Base-by-base conservation (phyloP, 805 yeast genomes). In the Wickerhamomyces kurtzmanii region DNA sequence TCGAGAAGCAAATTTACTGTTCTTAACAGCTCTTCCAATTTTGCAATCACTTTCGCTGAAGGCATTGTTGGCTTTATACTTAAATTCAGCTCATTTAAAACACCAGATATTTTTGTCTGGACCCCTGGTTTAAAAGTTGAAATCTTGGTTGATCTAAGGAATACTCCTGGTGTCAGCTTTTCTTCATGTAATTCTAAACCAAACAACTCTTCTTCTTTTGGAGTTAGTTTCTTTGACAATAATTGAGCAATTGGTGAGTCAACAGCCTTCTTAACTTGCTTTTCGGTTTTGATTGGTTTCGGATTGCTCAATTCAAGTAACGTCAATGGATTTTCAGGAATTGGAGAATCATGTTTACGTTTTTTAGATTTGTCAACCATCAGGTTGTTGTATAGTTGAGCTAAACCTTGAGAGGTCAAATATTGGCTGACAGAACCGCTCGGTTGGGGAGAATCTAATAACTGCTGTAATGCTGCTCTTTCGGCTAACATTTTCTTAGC, bases 61-160 rank as follows among this genome's bases (percentile, higher is more conserved):
- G 94, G 89, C 78, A 91, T 78, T 2, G 77, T 76, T 1, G 97
- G 97, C 39, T 79, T 77, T 5, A 75, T 56, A 0, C 96, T 79
- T 8, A 91, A 55, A 4, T 77, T 86, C 34, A 91, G 54, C 45
- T 91, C 98, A 31, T 77, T 80, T 34, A 89, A 53, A 8, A 75
- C 64, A 12, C 71, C 68, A 17, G 56, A 51, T 7, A 79, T 71
- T 44, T 73, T 76, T 15, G 69, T 61, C 40, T 79, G 86, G 6
- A 76, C 59, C 22, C 80, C 75, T 3, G 94, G 89, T 42, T 86
- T 86, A 45, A 78, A 73, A 1, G 82, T 71, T 1, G 87, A 69
- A 29, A 85, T 70, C 47, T 82, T 81, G 4, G 80, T 58, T 0
- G 96, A 85, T 37, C 98, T 65, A 33, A 89, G 57, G 29, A 65